Conservation (phyloP, 176 grass and related monocot genomes). For the Stipa capillata region DNA sequence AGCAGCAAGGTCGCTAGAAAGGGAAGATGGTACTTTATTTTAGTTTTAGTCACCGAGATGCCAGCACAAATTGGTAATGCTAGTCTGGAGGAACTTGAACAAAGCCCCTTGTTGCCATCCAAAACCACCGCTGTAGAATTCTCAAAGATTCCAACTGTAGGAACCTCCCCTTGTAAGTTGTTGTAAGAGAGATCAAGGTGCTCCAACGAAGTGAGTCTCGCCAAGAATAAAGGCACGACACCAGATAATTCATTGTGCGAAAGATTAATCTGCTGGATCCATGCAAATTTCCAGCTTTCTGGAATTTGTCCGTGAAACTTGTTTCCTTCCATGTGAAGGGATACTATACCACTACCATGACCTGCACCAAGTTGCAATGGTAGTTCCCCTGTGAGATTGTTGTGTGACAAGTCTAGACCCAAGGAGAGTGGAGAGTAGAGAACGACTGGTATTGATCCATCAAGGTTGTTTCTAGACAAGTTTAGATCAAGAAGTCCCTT, state of each 20-base stretch:
- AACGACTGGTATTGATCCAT: background rate
- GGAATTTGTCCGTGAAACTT: background rate
- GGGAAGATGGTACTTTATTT: background rate
- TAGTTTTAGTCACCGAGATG: background rate
- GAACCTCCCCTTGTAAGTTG: slow-evolving; percentile 1
- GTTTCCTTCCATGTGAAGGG: slow-evolving; percentile 4
- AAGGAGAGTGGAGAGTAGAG: background rate
- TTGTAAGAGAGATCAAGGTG: slow-evolving; percentile 14
- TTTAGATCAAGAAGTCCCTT: slow-evolving; percentile 24
- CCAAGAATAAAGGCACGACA: background rate
- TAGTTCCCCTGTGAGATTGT: background rate
- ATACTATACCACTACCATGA: no score
- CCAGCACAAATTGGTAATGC: background rate
- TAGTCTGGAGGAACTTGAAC: background rate
- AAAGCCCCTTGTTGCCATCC: background rate
- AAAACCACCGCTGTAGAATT: background rate
- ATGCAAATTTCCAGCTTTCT: background rate
- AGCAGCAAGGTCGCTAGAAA: background rate
- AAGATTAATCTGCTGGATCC: background rate
- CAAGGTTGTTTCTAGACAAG: slow-evolving; percentile 13
- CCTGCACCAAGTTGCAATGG: background rate
- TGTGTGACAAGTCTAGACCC: background rate
- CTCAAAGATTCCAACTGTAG: background rate
- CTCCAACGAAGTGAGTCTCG: background rate
- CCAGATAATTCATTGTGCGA: background rate